phyloP scores from a whole-genome alignment of 176 grass and related monocot genomes.

The Themeda triandra region DNA sequence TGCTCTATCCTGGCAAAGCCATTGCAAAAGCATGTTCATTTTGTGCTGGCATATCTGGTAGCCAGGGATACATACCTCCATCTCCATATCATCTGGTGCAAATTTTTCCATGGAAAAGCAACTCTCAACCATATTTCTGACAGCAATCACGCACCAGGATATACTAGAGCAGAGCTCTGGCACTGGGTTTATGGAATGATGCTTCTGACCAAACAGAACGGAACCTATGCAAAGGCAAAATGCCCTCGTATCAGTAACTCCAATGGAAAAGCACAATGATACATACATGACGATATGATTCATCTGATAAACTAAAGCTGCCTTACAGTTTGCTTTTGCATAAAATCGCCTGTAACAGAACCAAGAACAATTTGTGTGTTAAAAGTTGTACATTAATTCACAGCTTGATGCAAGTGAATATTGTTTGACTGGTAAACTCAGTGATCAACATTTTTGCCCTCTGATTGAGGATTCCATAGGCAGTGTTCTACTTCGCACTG shows the following conservation, averaged over 20 bases:
- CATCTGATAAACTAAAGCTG: background rate
- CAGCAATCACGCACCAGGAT: background rate
- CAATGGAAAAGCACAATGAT: background rate
- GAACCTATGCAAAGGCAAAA: too few species aligned
- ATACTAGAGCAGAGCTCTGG: background rate
- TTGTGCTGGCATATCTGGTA: background rate
- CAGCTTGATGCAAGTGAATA: background rate
- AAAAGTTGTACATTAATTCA: background rate
- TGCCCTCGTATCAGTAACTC: background rate
- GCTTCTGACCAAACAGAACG: too few species aligned
- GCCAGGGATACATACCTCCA: background rate
- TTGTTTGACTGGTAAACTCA: background rate
- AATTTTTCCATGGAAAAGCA: too few species aligned
- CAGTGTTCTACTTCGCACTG: constrained; percentile 16
- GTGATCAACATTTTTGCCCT: background rate
- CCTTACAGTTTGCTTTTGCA: background rate
- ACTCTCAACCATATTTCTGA: background rate
- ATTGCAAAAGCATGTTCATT: background rate
- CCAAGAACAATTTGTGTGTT: background rate
- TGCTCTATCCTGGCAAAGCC: background rate
- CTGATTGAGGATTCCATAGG: background rate
- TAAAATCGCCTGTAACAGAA: background rate
- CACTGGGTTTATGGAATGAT: background rate
- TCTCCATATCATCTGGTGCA: background rate
- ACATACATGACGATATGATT: background rate